Conservation (phyloP, 805 yeast species). For the Tetrapisispora namnaoensis region DNA sequence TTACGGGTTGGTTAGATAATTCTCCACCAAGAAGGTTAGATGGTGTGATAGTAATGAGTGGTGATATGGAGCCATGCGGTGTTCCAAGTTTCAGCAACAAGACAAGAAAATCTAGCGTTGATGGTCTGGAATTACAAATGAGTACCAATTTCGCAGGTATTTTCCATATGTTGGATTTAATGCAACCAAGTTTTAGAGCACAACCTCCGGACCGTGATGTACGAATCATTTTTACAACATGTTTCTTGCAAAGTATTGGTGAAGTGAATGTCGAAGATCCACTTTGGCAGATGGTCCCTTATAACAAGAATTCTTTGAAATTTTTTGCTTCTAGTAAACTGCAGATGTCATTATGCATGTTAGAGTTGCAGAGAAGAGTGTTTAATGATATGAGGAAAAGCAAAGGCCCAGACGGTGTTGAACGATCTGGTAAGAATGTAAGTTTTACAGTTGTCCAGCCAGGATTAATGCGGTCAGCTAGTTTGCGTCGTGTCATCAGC, state of each 20-base stretch:
- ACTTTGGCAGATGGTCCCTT: slow-evolving; percentile 49
- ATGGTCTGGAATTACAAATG: slow-evolving; percentile 80
- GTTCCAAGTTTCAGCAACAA: slow-evolving; percentile 18
- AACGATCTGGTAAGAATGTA: slow-evolving; percentile 44
- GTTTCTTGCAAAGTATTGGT: slow-evolving; percentile 70
- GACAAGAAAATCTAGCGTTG: slow-evolving; percentile 55
- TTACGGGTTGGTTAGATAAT: slow-evolving; percentile 89
- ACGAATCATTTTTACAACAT: slow-evolving; percentile 66
- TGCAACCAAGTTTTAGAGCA: slow-evolving; percentile 73
- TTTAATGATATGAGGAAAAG: slow-evolving; percentile 36
- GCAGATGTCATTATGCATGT: slow-evolving; percentile 62
- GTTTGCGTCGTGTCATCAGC: slow-evolving; percentile 67
- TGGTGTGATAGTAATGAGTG: slow-evolving; percentile 83
- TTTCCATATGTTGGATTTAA: slow-evolving; percentile 65
- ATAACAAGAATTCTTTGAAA: slow-evolving; percentile 55
- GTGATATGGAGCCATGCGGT: slow-evolving; percentile 66
- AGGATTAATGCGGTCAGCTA: slow-evolving; percentile 82
- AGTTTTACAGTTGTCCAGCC: slow-evolving; percentile 77
- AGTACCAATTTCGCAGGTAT: slow-evolving; percentile 77
- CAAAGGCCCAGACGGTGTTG: slow-evolving; percentile 13
- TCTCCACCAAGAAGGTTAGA: slow-evolving; percentile 85
- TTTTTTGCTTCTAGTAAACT: slow-evolving; percentile 78
- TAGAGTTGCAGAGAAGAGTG: slow-evolving; percentile 64
- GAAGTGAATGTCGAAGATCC: slow-evolving; percentile 52
- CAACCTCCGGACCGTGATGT: slow-evolving; percentile 97